Conservation (phyloP, 2,329 filamentous ascomycete genomes). For the Phialemoniopsis sp. region DNA sequence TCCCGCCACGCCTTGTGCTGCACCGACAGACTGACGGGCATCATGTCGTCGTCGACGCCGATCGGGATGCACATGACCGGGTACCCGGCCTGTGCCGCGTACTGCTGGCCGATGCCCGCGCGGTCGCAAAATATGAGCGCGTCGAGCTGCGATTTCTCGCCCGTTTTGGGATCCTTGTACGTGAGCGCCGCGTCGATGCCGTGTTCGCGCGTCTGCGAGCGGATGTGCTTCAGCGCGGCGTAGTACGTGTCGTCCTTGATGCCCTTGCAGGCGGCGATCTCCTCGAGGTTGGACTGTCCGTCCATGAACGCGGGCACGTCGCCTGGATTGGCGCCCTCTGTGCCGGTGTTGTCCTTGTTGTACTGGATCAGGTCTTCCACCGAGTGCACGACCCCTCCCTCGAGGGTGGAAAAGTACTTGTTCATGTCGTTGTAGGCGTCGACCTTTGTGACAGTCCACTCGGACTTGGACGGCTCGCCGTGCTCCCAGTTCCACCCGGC, state of each 20-base stretch:
- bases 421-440: slow-evolving; percentile 2
- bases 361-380: too few relatives aligned
- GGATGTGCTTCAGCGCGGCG: neutral
- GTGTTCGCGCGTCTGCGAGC: neutral
- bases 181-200: slow-evolving; percentile 1
- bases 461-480: slow-evolving; percentile 1
- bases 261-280: too few relatives aligned
- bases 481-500: slow-evolving; percentile 2
- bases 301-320: too few relatives aligned
- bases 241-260: too few relatives aligned
- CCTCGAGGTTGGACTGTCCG: too few relatives aligned
- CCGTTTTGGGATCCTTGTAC: neutral
- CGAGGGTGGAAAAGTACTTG: neutral
- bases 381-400: too few relatives aligned
- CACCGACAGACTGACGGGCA: slow-evolving; percentile 59
- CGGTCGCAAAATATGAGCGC: slow-evolving; percentile 2
- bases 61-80: neutral
- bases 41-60: slow-evolving; percentile 15
- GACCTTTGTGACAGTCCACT: slow-evolving; percentile 1
- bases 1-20: slow-evolving; percentile 59
- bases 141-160: neutral
- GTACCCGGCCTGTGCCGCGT: slow-evolving; percentile 3
- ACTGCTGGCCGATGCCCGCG: slow-evolving; percentile 1
- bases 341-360: neutral
- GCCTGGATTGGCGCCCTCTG: too few relatives aligned